Conservation (phyloP, 2,329 filamentous ascomycete species). For the Neopestalotiopsis sp. region DNA sequence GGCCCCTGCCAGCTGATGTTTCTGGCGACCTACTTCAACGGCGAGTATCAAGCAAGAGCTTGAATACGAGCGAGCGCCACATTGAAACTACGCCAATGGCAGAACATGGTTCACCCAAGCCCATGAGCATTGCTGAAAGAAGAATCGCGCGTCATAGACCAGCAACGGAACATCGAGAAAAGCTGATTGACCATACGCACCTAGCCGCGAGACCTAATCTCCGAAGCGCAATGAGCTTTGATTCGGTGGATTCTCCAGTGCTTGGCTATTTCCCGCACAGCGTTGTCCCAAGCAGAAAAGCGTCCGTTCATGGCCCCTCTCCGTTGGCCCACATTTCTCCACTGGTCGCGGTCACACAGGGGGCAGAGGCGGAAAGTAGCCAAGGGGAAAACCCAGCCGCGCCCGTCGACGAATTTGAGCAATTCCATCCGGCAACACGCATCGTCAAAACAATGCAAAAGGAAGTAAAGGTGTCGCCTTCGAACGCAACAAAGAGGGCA, state of each 20-base stretch:
- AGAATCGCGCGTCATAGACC: constrained; percentile 30
- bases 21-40: background rate
- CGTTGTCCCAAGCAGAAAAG: constrained; percentile 16
- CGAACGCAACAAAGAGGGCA: background rate
- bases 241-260: constrained; percentile 30
- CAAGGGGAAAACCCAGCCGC: background rate
- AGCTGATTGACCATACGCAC: constrained; percentile 29
- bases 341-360: constrained; percentile 14
- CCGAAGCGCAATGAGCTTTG: constrained; percentile 1
- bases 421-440: background rate
- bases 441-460: background rate
- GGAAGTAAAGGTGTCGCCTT: background rate
- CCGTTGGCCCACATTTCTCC: constrained; percentile 16
- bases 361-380: background rate
- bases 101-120: background rate
- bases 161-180: constrained; percentile 29
- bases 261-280: constrained; percentile 29
- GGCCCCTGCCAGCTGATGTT: background rate
- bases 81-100: background rate
- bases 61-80: background rate
- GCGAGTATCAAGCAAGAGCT: constrained; percentile 20
- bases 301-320: constrained; percentile 18
- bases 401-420: background rate
- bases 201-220: constrained; percentile 16
- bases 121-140: constrained; percentile 28